Evolutionary conservation across 75 land plant genomes (phyloP), one percentile per base, ranked within the genome.

Genomic region (Picea sitchensis): DNA sequence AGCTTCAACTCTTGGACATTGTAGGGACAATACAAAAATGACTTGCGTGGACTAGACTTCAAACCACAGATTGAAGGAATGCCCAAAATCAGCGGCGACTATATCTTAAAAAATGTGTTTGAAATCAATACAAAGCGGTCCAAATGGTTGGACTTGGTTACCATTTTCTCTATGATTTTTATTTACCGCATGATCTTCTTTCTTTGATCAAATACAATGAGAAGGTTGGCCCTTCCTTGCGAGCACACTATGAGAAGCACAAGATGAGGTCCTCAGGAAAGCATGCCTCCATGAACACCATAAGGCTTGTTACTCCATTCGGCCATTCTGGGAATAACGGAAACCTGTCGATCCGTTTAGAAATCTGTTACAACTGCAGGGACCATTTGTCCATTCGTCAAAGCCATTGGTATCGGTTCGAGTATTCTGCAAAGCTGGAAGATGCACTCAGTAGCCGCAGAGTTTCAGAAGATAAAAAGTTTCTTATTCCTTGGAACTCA

Each of bases 21-120:
- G 75, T 83, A 93, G 95, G 95, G 91, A 11, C 76, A 77, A 31
- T 84, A 77, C 85, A 88, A 93, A 86, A 93, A 93, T 61, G 95
- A n/a, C n/a, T 36, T 91, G 83, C 34, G 83, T 1, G 95, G 95
- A 5, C 67, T 93, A 31, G 88, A 83, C 36, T 91, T 93, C 41
- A 91, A 93, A 79, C 58, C 86, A 32, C 20, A 79, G 2, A 6
- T 83, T 23, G 78, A 83, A 9, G 91, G 82, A 23, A 83, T 72
- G 14, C 80, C 85, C 18, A 88, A 88, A 75, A 65, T 93, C 34
- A 80, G 58, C 17, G 93, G 93, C 4, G 88, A 86, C 12, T 74
- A 85, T 30, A 76, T 93, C 13, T 60, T 93, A 14, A 54, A 65
- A 36, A 65, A 77, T 2, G 82, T 87, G 83, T 85, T 87, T 41